Conservation (phyloP, 148 eudicot species). For the Talinum fruticosum region DNA sequence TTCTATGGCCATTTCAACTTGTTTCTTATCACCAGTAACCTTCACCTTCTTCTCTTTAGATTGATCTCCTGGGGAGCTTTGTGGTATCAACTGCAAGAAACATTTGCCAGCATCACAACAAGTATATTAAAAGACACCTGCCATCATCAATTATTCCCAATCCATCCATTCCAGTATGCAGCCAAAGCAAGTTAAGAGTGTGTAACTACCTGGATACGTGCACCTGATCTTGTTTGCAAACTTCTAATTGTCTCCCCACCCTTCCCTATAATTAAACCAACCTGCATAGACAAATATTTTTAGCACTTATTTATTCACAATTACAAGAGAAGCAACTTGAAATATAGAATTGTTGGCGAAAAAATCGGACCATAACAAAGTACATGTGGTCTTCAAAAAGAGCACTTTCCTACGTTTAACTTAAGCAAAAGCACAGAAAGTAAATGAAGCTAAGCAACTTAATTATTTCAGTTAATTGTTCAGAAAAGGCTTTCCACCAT, state of each 20-base stretch:
- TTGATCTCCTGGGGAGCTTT: constrained; percentile 66
- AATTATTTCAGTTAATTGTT: neutral
- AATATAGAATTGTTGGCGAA: neutral
- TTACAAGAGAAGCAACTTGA: neutral
- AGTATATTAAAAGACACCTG: neutral
- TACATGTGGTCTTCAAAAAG: neutral
- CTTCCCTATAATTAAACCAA: constrained; percentile 91
- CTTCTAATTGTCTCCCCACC: constrained; percentile 90
- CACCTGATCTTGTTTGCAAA: constrained; percentile 91
- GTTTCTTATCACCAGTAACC: constrained; percentile 80
- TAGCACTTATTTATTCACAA: neutral
- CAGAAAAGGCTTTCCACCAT: neutral
- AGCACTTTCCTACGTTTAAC: neutral
- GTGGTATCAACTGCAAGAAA: constrained; percentile 66
- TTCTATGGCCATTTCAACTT: constrained; percentile 79
- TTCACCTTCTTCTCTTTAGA: constrained; percentile 80
- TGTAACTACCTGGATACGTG: constrained; percentile 91
- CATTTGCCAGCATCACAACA: neutral
- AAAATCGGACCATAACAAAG: neutral
- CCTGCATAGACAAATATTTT: constrained; percentile 37
- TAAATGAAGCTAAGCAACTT: neutral
- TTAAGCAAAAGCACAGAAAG: neutral
- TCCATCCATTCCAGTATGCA: neutral
- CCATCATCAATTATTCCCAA: neutral
- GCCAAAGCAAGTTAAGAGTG: neutral